These are phyloP conservation scores for Bjerkandera adusta DNA, from an alignment of 1,284 basidiomycete species.

Conservation along the genomic window DNA sequence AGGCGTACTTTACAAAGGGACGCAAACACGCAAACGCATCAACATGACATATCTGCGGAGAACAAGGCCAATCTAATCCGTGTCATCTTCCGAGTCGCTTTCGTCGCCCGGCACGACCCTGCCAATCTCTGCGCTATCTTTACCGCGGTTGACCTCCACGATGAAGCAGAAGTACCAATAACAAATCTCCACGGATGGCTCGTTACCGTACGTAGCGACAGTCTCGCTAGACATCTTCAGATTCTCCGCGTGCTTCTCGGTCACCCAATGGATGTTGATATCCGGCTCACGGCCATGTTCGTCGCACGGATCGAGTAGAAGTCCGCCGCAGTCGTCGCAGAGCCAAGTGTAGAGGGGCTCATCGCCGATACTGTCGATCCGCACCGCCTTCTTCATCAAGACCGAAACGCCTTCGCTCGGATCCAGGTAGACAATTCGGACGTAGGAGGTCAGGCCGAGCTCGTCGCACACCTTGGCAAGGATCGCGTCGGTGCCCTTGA, in stretches of 20 bases:
- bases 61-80: too few species aligned
- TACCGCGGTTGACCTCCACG: too few species aligned
- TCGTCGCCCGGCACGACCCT: too few species aligned
- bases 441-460: conserved; percentile 2
- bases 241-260: conserved; percentile 4
- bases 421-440: conserved; percentile 8
- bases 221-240: not conserved
- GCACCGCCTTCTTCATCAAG: not conserved
- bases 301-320: not conserved
- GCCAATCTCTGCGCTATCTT: too few species aligned
- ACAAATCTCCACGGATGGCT: not conserved
- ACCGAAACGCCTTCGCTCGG: not conserved
- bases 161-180: conserved; percentile 1
- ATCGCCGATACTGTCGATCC: not conserved
- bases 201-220: conserved; percentile 10
- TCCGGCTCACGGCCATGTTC: not conserved
- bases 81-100: too few species aligned
- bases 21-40: too few species aligned
- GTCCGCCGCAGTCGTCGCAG: not conserved
- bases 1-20: too few species aligned
- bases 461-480: not conserved
- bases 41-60: too few species aligned
- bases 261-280: conserved; percentile 11
- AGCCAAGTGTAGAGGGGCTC: not conserved
- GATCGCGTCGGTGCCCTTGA: not conserved